Conservation (phyloP, 441 rosid species). For the Breynia disticha region DNA sequence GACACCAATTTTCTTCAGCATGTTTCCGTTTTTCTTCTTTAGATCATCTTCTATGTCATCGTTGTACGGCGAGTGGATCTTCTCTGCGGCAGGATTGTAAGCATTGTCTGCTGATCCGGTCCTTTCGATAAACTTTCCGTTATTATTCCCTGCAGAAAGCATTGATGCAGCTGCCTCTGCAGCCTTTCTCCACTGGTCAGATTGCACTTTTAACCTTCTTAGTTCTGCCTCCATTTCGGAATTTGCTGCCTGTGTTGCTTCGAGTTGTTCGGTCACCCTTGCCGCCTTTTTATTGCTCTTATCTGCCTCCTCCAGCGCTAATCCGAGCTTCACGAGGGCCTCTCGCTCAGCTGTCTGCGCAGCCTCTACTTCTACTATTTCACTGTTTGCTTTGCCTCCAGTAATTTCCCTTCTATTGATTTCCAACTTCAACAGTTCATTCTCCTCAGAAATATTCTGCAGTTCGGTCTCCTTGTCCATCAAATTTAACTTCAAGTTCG, state of each 20-base stretch:
- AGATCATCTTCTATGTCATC: conserved; percentile 75
- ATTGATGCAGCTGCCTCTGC: conserved; percentile 90
- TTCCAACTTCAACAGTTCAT: conserved; percentile 38
- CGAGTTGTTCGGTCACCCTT: conserved; percentile 59
- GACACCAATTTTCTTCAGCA: conserved; percentile 84
- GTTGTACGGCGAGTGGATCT: conserved; percentile 33
- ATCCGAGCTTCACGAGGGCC: conserved; percentile 46
- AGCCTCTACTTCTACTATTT: conserved; percentile 28
- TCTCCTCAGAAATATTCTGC: conserved; percentile 36
- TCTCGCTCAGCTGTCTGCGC: conserved; percentile 49
- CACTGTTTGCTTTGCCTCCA: conserved; percentile 23
- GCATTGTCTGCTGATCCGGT: conserved; percentile 40
- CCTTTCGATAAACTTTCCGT: conserved; percentile 56
- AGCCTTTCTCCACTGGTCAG: conserved; percentile 96
- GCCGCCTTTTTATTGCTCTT: conserved; percentile 49
- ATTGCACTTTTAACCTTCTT: conserved; percentile 82
- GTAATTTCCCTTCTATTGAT: conserved; percentile 31
- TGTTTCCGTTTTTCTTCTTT: conserved; percentile 80
- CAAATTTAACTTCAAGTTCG: conserved; percentile 39
- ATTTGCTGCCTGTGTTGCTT: conserved; percentile 60
- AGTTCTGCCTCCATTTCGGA: conserved; percentile 73
- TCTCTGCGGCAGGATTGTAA: conserved; percentile 34
- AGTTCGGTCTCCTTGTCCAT: conserved; percentile 54
- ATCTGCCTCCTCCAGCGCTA: conserved; percentile 59
- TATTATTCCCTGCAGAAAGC: conserved; percentile 45